Conservation (phyloP, 2,329 filamentous ascomycete genomes). For the Rutstroemia sp. region DNA sequence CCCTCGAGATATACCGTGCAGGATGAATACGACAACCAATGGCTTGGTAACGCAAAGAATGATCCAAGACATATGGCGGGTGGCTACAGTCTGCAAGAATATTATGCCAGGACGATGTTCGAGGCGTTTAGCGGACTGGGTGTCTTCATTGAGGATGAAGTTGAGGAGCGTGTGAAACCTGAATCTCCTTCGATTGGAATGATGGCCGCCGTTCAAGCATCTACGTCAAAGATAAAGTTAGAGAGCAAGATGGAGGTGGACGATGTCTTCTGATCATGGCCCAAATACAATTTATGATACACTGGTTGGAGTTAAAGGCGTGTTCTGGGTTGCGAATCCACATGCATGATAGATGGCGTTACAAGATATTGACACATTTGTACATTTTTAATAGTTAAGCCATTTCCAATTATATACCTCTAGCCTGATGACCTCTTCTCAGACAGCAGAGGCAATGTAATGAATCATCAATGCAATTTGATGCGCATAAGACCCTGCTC, state of each 20-base stretch:
- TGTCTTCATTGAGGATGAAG: slow-evolving; percentile 73
- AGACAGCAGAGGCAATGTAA: slow-evolving; percentile 15
- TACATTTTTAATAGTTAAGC: slow-evolving; percentile 1
- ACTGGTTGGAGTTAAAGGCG: not conserved
- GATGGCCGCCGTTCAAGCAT: slow-evolving; percentile 31
- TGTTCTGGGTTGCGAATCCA: no score
- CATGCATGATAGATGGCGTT: no score
- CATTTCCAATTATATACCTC: slow-evolving; percentile 10
- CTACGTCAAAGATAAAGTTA: slow-evolving; percentile 25
- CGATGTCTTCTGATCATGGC: slow-evolving; percentile 33
- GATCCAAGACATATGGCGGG: slow-evolving; percentile 64
- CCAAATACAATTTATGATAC: not conserved
- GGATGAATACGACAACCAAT: slow-evolving; percentile 66
- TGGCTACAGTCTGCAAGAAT: slow-evolving; percentile 78
- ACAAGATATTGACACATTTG: not conserved
- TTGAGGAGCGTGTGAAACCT: slow-evolving; percentile 28
- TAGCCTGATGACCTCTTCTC: slow-evolving; percentile 9
- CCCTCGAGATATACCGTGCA: slow-evolving; percentile 65
- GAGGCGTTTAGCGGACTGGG: slow-evolving; percentile 87
- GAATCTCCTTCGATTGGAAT: slow-evolving; percentile 30
- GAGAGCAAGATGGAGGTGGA: slow-evolving; percentile 42
- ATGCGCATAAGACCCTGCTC: slow-evolving; percentile 12
- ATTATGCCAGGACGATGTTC: slow-evolving; percentile 71
- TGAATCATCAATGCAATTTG: slow-evolving; percentile 20
- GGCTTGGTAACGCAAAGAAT: slow-evolving; percentile 58